Conservation (phyloP, 2,329 filamentous ascomycete species). For the Xylariaceae sp. region DNA sequence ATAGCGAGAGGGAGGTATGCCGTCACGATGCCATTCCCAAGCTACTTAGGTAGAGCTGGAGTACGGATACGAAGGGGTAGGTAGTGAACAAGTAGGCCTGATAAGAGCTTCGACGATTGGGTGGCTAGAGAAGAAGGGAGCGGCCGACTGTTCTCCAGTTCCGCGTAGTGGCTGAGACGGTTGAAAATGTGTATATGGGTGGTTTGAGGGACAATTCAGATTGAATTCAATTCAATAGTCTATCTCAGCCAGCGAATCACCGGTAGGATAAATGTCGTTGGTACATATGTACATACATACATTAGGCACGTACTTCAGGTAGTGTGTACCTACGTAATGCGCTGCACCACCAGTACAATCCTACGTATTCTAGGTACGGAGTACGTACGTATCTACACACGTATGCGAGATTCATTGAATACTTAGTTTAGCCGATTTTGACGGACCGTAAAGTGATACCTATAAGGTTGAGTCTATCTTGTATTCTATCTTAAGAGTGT, state of each 20-base stretch:
- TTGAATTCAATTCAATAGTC: neutral
- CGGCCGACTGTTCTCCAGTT: neutral
- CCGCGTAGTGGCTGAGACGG: neutral
- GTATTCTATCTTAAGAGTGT: neutral
- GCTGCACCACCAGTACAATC: neutral
- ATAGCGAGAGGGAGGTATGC: slow-evolving; percentile 14
- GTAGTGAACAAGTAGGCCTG: neutral
- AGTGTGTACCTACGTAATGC: neutral
- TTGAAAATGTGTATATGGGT: neutral
- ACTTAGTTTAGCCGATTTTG: neutral
- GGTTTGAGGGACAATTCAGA: neutral
- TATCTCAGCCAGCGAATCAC: neutral
- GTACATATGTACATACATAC: neutral
- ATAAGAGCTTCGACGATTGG: neutral
- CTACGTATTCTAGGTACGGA: neutral
- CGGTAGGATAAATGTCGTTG: neutral
- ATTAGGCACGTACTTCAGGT: no score
- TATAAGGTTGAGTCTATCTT: no score
- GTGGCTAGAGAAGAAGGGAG: neutral
- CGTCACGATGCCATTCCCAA: slow-evolving; percentile 28
- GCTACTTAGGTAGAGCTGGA: neutral
- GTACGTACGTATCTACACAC: no score
- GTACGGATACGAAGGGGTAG: neutral
- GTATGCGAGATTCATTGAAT: no score
- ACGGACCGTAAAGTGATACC: neutral